Evolutionary conservation across 805 yeast genomes (phyloP).

Genomic region (Kodamaea fukazawae): DNA sequence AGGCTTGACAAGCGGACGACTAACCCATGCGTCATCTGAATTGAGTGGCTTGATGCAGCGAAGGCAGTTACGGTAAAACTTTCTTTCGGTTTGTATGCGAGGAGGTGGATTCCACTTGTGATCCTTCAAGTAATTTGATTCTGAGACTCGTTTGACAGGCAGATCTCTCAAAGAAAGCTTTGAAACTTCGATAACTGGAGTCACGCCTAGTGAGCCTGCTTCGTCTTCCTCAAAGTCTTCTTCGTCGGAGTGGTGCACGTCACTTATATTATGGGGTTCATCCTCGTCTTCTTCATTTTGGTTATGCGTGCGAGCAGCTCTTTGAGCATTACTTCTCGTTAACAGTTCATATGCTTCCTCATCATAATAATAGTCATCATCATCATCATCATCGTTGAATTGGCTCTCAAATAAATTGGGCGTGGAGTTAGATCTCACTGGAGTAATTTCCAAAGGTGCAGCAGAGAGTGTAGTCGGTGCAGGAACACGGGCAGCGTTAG

Average conservation of each 20-base stretch:
- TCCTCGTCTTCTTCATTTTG: slow-evolving; percentile 13
- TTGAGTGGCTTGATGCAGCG: slow-evolving; percentile 56
- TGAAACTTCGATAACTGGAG: not conserved
- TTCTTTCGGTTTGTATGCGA: slow-evolving; percentile 34
- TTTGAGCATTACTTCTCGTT: slow-evolving; percentile 4
- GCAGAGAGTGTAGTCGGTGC: not conserved
- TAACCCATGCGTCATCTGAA: slow-evolving; percentile 53
- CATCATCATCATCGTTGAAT: slow-evolving; percentile 9
- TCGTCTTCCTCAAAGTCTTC: slow-evolving; percentile 17
- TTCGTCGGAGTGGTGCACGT: slow-evolving; percentile 30
- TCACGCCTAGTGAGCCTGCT: slow-evolving; percentile 1
- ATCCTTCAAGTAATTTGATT: not conserved
- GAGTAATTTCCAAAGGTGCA: not conserved
- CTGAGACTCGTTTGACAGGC: slow-evolving; percentile 1
- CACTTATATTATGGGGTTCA: slow-evolving; percentile 26
- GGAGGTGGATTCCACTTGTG: slow-evolving; percentile 50
- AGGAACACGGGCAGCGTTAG: slow-evolving; percentile 1
- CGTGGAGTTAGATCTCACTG: slow-evolving; percentile 3
- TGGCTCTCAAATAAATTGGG: slow-evolving; percentile 3
- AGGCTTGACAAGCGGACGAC: slow-evolving; percentile 43
- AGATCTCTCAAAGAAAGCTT: not conserved
- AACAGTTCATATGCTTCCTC: slow-evolving; percentile 13
- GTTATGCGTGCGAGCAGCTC: not conserved
- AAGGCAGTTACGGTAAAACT: slow-evolving; percentile 48
- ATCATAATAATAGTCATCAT: slow-evolving; percentile 13